phyloP scores from a whole-genome alignment of 2,329 filamentous ascomycete genomes.

The Pyrenophora seminiperda region DNA sequence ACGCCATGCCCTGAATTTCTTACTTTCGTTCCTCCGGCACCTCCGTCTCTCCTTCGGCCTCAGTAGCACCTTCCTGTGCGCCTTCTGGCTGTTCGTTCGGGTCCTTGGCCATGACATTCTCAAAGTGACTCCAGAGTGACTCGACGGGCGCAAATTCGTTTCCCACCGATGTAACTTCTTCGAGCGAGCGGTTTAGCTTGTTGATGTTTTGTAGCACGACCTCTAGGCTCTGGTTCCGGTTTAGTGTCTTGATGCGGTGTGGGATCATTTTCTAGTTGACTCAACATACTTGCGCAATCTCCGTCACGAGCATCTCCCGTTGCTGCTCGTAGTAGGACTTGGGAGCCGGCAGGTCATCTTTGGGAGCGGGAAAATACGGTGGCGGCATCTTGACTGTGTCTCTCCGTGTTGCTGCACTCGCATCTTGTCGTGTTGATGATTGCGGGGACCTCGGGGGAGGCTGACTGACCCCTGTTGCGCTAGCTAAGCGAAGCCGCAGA shows the following conservation, averaged over 20 bases:
- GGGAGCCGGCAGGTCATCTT: slow-evolving; percentile 26
- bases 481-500: slow-evolving; percentile 27
- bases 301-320: slow-evolving; percentile 70
- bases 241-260: not conserved
- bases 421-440: slow-evolving; percentile 13
- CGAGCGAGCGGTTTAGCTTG: slow-evolving; percentile 87
- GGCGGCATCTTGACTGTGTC: slow-evolving; percentile 27
- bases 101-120: slow-evolving; percentile 88
- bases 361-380: slow-evolving; percentile 21
- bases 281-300: slow-evolving; percentile 69
- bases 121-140: slow-evolving; percentile 95
- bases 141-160: slow-evolving; percentile 98
- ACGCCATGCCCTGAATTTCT: not conserved
- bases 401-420: slow-evolving; percentile 2
- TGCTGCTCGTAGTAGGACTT: slow-evolving; percentile 74
- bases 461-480: slow-evolving; percentile 3
- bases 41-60: slow-evolving; percentile 30
- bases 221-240: slow-evolving; percentile 67
- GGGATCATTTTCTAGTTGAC: slow-evolving; percentile 1
- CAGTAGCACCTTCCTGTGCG: slow-evolving; percentile 30
- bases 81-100: slow-evolving; percentile 45
- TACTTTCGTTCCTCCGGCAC: slow-evolving; percentile 30
- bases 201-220: slow-evolving; percentile 95
- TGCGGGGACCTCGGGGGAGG: slow-evolving; percentile 11
- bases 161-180: slow-evolving; percentile 90